Evolutionary conservation across 352 stramenopile species (phyloP).

Genomic region (Globisporangium okanoganense): DNA sequence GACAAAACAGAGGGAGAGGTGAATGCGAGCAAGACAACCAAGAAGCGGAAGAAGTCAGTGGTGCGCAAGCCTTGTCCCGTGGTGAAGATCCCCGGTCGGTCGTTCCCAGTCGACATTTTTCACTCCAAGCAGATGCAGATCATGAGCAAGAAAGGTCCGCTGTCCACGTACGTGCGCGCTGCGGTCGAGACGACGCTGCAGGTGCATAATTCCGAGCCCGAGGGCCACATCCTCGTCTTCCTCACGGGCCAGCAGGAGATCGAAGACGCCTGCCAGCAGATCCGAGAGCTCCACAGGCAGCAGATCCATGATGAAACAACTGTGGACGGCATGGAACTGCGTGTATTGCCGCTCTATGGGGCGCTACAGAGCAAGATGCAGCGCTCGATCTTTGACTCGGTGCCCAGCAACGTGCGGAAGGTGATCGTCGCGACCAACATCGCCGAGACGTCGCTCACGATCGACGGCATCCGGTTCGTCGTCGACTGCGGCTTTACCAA

Average conservation of each 20-base stretch:
- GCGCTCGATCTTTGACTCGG: slow-evolving; percentile 91
- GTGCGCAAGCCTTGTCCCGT: slow-evolving; percentile 51
- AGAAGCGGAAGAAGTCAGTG: slow-evolving; percentile 4
- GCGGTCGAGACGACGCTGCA: slow-evolving; percentile 78
- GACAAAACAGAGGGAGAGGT: neutral
- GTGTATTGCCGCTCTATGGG: slow-evolving; percentile 92
- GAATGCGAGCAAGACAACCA: neutral
- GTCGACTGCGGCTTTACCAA: slow-evolving; percentile 82
- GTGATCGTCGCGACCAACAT: slow-evolving; percentile 92
- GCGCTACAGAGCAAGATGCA: slow-evolving; percentile 92
- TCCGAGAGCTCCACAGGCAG: slow-evolving; percentile 53
- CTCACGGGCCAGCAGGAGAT: slow-evolving; percentile 93
- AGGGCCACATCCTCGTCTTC: slow-evolving; percentile 93
- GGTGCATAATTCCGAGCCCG: slow-evolving; percentile 63
- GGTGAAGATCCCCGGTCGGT: slow-evolving; percentile 87
- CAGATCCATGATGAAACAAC: slow-evolving; percentile 14
- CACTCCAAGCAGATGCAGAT: slow-evolving; percentile 85
- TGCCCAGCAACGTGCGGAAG: slow-evolving; percentile 81
- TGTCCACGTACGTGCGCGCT: slow-evolving; percentile 59
- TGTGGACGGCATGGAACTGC: slow-evolving; percentile 44
- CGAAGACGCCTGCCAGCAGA: slow-evolving; percentile 84
- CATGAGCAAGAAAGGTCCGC: slow-evolving; percentile 61
- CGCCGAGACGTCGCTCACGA: slow-evolving; percentile 98
- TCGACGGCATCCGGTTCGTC: slow-evolving; percentile 91
- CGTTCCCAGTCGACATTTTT: slow-evolving; percentile 93